These are phyloP conservation scores for Tephrocybe rancida DNA, from an alignment of 768 basidiomycete genomes.

Conservation along the genomic window DNA sequence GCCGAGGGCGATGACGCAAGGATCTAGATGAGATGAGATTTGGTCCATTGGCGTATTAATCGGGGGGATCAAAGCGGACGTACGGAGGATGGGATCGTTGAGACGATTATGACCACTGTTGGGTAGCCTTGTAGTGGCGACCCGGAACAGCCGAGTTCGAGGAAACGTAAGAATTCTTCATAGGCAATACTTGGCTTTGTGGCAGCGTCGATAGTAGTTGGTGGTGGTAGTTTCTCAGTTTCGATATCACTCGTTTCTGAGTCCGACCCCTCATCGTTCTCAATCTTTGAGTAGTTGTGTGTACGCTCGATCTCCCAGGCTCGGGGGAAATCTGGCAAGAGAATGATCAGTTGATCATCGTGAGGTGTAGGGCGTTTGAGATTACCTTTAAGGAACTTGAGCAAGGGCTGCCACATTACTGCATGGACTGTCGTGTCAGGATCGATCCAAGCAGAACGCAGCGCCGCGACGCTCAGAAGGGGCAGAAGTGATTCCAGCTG, in stretches of 20 bases:
- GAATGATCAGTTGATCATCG: slow-evolving; percentile 1
- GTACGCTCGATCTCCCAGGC: slow-evolving; percentile 59
- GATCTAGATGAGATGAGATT: slow-evolving; percentile 21
- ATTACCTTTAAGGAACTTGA: slow-evolving; percentile 74
- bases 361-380: background rate
- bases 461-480: slow-evolving; percentile 54
- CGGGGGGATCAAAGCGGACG: background rate
- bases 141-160: slow-evolving; percentile 78
- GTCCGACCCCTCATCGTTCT: slow-evolving; percentile 30
- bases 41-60: background rate
- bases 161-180: slow-evolving; percentile 75
- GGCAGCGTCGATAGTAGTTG: background rate
- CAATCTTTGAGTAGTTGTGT: slow-evolving; percentile 30
- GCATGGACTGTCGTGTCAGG: slow-evolving; percentile 68
- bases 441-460: slow-evolving; percentile 75
- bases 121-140: slow-evolving; percentile 83
- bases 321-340: slow-evolving; percentile 54
- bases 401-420: slow-evolving; percentile 69
- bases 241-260: slow-evolving; percentile 35
- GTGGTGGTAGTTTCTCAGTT: slow-evolving; percentile 23
- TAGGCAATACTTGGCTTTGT: slow-evolving; percentile 50
- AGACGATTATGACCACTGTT: slow-evolving; percentile 75
- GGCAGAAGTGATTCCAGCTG: slow-evolving; percentile 35
- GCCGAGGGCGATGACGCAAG: slow-evolving; percentile 25
- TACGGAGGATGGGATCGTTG: slow-evolving; percentile 76